Evolutionary conservation across 108 stramenopile genomes (phyloP).

Genomic region (Chaetoceros tenuissimus): DNA sequence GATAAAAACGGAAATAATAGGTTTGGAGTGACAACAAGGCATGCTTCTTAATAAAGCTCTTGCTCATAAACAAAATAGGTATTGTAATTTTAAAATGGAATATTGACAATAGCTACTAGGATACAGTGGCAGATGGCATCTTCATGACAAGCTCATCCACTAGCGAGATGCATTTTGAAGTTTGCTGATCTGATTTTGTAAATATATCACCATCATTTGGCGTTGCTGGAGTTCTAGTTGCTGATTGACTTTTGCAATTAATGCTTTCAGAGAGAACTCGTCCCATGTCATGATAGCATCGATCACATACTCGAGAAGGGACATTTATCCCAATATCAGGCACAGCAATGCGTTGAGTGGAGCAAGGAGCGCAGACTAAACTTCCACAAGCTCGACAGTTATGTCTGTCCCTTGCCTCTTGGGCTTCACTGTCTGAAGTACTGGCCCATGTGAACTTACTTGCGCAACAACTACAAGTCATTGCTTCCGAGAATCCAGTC

Average conservation of each 20-base stretch:
- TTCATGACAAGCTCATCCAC: not conserved
- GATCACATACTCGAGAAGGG: conserved; percentile 89
- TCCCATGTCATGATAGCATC: conserved; percentile 86
- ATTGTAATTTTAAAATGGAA: no score
- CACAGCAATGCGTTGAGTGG: conserved; percentile 72
- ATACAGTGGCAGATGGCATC: not conserved
- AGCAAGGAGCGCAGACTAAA: conserved; percentile 93
- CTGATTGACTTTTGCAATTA: not conserved
- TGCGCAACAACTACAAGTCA: conserved; percentile 83
- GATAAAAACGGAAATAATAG: no score
- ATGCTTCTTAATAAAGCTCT: no score
- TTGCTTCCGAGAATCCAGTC: conserved; percentile 85
- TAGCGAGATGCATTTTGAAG: not conserved
- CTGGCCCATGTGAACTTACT: conserved; percentile 93
- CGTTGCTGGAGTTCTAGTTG: not conserved
- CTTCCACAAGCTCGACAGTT: conserved; percentile 92
- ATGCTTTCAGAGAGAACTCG: conserved; percentile 29
- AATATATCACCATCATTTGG: not conserved
- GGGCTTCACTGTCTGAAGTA: conserved; percentile 79
- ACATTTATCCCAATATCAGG: conserved; percentile 78
- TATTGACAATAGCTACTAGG: not conserved
- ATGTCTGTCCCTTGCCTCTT: conserved; percentile 90
- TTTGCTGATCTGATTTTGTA: not conserved
- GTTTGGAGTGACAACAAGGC: no score
- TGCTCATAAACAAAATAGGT: no score